Evolutionary conservation across 148 eudicot species (phyloP), one percentile per base, ranked within the genome.

Genomic region (Rhododendron kiyosumense): DNA sequence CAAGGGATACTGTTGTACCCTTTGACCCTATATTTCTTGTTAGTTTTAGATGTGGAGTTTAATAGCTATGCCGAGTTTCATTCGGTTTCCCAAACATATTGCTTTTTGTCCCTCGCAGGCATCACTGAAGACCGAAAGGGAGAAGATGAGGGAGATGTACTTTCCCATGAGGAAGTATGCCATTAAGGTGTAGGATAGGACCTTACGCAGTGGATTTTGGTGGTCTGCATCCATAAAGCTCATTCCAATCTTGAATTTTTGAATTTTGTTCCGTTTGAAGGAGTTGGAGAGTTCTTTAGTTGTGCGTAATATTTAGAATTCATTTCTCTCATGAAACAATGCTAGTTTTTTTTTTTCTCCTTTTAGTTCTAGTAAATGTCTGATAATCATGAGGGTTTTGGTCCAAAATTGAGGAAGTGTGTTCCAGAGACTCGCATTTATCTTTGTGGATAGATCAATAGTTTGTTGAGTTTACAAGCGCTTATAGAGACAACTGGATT

Each of bases 121-220:
- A 14, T 94, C 94, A 2, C 85, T 94, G 94, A 94, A 90, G 92
- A 94, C 94, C 0, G 94, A 92, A 83, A 87, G 94, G 87, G 89
- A 92, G 84, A 92, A 94, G 88, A 94, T 92, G 90, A 94, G 88
- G 86, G 96, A 91, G 82, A 89, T 87, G 91, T 92, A 92, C 91
- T 94, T 86, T 79, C 96, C 96, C 48, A 71, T 92, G 93, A 92
- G 96, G 86, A 94, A 94, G 88, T 92, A 90, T 85, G 96, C 94
- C 83, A 94, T 94, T 88, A 94, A 94, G 91, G 94, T 91, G 46
- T 94, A 94, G 91, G 91, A 24, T 63, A 24, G 10, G 28, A 61
- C 26, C 26, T 61, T 24, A 5, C 11, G 8, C 26, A 7, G 69
- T 20, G 69, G 69, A 61, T 20, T 61, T 61, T 61, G 69, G 69